A percentile compares a stretch with the other conserved stretches of the same genome.
These are phyloP conservation scores for Pleodorina starrii DNA, from an alignment of 139 green algal species.

Conservation along the genomic window DNA sequence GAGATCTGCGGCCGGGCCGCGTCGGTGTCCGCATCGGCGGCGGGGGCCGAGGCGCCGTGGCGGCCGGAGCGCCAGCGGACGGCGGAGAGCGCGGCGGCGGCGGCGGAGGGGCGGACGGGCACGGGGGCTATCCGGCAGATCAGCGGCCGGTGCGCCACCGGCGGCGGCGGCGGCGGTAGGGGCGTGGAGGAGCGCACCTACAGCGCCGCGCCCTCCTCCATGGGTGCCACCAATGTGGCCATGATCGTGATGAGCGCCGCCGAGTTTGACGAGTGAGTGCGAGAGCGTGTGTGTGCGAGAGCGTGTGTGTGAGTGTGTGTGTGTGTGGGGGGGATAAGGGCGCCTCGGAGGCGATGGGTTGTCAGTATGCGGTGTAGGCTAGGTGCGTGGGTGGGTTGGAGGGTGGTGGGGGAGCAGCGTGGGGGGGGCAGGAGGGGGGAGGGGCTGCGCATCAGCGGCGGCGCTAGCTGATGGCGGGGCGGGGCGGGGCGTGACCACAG, in stretches of 20 bases:
- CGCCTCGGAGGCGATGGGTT: background rate
- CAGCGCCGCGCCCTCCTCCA: slow-evolving; percentile 19
- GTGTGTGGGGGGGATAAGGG: background rate
- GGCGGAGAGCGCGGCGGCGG: background rate
- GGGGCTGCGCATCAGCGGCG: too few species aligned
- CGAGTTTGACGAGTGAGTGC: slow-evolving; percentile 68
- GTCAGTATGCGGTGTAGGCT: background rate
- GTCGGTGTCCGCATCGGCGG: background rate
- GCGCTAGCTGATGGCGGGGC: too few species aligned
- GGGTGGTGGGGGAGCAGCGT: too few species aligned
- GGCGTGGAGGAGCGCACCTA: slow-evolving; percentile 18
- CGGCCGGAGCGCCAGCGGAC: background rate
- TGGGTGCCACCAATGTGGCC: slow-evolving; percentile 45
- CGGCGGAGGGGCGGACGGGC: background rate
- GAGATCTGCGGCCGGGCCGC: background rate
- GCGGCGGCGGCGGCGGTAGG: background rate
- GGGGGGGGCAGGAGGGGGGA: too few species aligned
- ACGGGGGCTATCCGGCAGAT: too few species aligned
- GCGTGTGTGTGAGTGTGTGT: background rate
- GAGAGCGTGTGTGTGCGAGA: background rate
- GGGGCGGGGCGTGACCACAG: too few species aligned
- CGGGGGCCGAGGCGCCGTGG: background rate
- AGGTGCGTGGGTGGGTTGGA: too few species aligned
- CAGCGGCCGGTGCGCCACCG: background rate
- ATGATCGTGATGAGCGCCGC: slow-evolving; percentile 35